Base-by-base conservation (phyloP, 192 early-diverging fungal species). In the Thoreauomyces humboldtii region DNA sequence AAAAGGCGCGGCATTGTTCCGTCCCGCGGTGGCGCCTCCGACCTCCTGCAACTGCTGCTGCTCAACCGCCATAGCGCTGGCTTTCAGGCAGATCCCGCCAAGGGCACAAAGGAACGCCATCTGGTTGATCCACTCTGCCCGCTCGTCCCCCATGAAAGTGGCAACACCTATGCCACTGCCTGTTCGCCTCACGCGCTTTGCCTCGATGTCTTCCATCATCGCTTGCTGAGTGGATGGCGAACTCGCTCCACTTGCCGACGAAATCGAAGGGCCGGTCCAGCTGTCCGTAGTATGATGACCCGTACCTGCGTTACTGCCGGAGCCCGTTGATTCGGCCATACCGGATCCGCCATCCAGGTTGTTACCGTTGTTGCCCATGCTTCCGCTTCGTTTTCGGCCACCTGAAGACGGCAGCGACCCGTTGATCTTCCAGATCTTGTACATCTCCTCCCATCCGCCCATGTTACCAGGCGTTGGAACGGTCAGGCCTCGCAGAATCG, bases 391-490 rank as follows among this genome's bases (percentile, higher is more conserved):
- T 24, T 27, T 42, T 42, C 59, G 11, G 6, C 57, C 48, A 24
- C n/a, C 14, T 31, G 27, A 15, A 5, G 19, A 15, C 19, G 65
- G 47, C 22, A 7, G 32, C 0, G 35, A 25, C 4, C 48, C 61
- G 1, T 7, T 12, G 11, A 11, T 71, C 61, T 82, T 84, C 92
- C 92, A 94, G 19, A 86, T 71, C 37, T 81, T 79, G 54, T 83
- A 93, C 0, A 89, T 77, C 60, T 94, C 91, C 65, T 91, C 89
- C 88, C 89, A 93, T 2, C 90, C 91, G 6, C 82, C 86, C 51
- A 92, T 66, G 57, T 88, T 90, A 27, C 90, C 91, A 1, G 84
- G 74, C 0, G 90, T 91, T 7, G 83, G 83, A 27, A 78, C 73
- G 22, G 76, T 72, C 67, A 89, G 82, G 55, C 84, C 77, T 17